These are phyloP conservation scores for Takakia lepidozioides DNA, from an alignment of 225 moss, liverwort and hornwort genomes.

Conservation along the genomic window DNA sequence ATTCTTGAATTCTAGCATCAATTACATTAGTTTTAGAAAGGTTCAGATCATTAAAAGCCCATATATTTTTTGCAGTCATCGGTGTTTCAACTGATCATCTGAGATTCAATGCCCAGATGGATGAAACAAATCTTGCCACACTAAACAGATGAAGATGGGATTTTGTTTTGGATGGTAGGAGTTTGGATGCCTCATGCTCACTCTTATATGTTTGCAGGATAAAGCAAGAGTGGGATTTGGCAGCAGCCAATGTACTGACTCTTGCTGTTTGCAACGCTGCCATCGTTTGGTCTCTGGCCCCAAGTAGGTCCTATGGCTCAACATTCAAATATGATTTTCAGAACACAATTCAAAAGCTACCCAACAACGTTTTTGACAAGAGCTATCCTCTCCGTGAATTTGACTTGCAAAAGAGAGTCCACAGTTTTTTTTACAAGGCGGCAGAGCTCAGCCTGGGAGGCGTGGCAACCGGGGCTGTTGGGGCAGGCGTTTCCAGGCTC, in stretches of 20 bases:
- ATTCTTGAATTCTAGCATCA: background rate
- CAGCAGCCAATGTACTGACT: slow-evolving; percentile 78
- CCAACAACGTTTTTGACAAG: slow-evolving; percentile 80
- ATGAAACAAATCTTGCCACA: background rate
- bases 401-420: slow-evolving; percentile 69
- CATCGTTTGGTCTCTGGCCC: slow-evolving; percentile 79
- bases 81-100: background rate
- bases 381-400: slow-evolving; percentile 89
- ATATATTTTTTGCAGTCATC: background rate
- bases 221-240: slow-evolving; percentile 93
- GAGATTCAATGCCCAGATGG: background rate
- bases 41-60: background rate
- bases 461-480: slow-evolving; percentile 51
- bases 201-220: slow-evolving; percentile 46
- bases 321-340: slow-evolving; percentile 91
- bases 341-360: slow-evolving; percentile 84
- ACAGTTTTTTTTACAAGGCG: slow-evolving; percentile 79
- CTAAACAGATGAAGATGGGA: too few relatives aligned
- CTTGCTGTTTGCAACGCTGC: slow-evolving; percentile 80
- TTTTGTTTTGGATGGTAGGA: background rate
- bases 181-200: background rate
- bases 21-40: background rate
- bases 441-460: slow-evolving; percentile 69
- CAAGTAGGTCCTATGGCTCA: slow-evolving; percentile 87
- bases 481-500: slow-evolving; percentile 67